phyloP scores from a whole-genome alignment of 2,329 filamentous ascomycete species.

The Leptosphaerulina australis region DNA sequence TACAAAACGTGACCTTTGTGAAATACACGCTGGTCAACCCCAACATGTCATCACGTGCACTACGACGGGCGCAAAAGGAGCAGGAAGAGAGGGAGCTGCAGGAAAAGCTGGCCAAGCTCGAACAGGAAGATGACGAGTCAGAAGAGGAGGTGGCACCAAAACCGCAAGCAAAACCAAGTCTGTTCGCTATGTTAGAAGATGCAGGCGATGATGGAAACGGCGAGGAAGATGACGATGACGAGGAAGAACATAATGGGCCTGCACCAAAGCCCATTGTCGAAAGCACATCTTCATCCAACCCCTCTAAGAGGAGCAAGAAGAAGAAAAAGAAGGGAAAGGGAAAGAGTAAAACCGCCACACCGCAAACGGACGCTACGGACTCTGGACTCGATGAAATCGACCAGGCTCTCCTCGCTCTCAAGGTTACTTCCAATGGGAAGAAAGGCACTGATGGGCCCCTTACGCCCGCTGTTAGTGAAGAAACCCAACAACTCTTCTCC shows the following conservation, averaged over 20 bases:
- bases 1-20: no score
- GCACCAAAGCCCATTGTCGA: slow-evolving; percentile 28
- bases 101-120: slow-evolving; percentile 44
- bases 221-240: slow-evolving; percentile 43
- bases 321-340: slow-evolving; percentile 67
- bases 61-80: slow-evolving; percentile 68
- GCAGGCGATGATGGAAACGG: slow-evolving; percentile 50
- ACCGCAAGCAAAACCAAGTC: slow-evolving; percentile 47
- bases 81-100: slow-evolving; percentile 62
- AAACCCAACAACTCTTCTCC: slow-evolving; percentile 56
- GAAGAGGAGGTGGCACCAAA: slow-evolving; percentile 46
- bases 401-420: slow-evolving; percentile 64
- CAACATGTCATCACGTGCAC: slow-evolving; percentile 71
- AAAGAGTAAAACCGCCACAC: slow-evolving; percentile 41
- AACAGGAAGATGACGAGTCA: slow-evolving; percentile 46
- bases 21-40: no score
- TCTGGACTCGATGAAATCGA: slow-evolving; percentile 68
- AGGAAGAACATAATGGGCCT: slow-evolving; percentile 43
- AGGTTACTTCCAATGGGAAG: slow-evolving; percentile 37
- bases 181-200: slow-evolving; percentile 55
- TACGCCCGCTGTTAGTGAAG: slow-evolving; percentile 40
- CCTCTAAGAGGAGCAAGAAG: slow-evolving; percentile 58
- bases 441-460: slow-evolving; percentile 26
- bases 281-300: slow-evolving; percentile 38
- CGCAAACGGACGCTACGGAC: slow-evolving; percentile 27